Base-by-base conservation (phyloP, 768 basidiomycete genomes). In the Hemileccinum rubropunctum region DNA sequence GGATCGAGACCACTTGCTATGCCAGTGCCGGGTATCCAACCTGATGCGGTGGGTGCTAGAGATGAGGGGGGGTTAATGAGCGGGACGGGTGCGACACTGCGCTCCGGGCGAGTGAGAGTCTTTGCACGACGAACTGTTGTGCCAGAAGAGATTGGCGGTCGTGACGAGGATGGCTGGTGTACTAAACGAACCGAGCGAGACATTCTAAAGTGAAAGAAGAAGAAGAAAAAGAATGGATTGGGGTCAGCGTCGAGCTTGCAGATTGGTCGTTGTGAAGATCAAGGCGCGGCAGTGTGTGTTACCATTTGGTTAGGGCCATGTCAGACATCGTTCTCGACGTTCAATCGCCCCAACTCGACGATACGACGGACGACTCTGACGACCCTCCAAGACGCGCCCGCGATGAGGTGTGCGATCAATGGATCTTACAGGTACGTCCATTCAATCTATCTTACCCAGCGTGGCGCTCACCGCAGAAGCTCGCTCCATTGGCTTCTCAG, bases 71-170 rank as follows among this genome's bases (percentile, higher is more conserved):
- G 92, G 48, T 90, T 92, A 53, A 99, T 95, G 62, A 99, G 85
- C 5, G 95, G 95, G 14, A 89, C 88, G 32, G 94, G 91, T 4
- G 93, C 93, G 42, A 98, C 90, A 64, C 90, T 79, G 50, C 97
- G 84, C 74, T 99, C 97, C 62, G 97, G 97, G 51, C 92, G 81
- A 44, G 91, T 98, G 58, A 99, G 84, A 6, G 97, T 99, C 77
- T 98, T 99, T 64, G 90, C 91, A 47, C 95, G 80, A 47, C 86
- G 85, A 48, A 93, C 74, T 43, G 87, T 86, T 41, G 80, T 69
- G 39, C 78, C 80, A 27, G 77, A 69, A 14, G 74, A 65, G 34
- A 68, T 47, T 14, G 82, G 76, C 42, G 76, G 75, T 45, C 82
- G 75, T 43, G 77, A 72, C 10, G 84, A 87, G 27, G 61, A 48